Base-by-base conservation (phyloP, 352 stramenopile species). In the Halophytophthora batemanensis region DNA sequence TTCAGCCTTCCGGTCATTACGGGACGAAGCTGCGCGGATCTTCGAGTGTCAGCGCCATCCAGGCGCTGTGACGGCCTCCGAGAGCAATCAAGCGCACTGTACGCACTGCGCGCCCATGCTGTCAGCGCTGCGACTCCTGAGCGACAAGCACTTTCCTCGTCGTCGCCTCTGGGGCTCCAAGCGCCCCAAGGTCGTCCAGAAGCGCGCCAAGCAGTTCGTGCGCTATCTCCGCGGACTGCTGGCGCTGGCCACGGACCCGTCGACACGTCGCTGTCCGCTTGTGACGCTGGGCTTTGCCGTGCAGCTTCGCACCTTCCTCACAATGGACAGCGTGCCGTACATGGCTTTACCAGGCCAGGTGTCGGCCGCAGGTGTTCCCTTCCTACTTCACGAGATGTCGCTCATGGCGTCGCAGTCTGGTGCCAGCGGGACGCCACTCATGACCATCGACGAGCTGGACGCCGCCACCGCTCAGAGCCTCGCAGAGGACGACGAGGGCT, bases 131-230 rank as follows among this genome's bases (percentile, higher is more conserved):
- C 59, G 71, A 29, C 66, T 65, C 29, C 54, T 91, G 11, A 58
- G 49, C 23, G 56, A 64, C 43, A 50, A 63, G 35, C 57, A 71
- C 13, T 87, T 91, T 50, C 80, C 80, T 0, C 60, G 67, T 50
- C 80, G 82, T 22, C 59, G 69, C 2, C 61, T 91, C 28, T 91
- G 74, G 74, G 77, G 77, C 2, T 85, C 72, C 4, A 73, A 72
- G 18, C 68, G 59, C 15, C 45, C 61, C 8, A 47, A 59, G 10
- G 65, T 87, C 34, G 73, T 87, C 6, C 48, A 61, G 0, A 36
- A 58, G 13, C 74, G 80, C 13, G 71, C 78, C 6, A 64, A 69
- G 34, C 64, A 67, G 45, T 82, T 91, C 44, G 66, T 82, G 21
- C 50, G 44, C 42, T 91, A 89, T 35, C 51, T 89, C 15, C 50